Percentiles rank a stretch among this genome's conserved stretches.
phyloP scores from a whole-genome alignment of 2,329 filamentous ascomycete species.

The Colletotrichum brevisporum region DNA sequence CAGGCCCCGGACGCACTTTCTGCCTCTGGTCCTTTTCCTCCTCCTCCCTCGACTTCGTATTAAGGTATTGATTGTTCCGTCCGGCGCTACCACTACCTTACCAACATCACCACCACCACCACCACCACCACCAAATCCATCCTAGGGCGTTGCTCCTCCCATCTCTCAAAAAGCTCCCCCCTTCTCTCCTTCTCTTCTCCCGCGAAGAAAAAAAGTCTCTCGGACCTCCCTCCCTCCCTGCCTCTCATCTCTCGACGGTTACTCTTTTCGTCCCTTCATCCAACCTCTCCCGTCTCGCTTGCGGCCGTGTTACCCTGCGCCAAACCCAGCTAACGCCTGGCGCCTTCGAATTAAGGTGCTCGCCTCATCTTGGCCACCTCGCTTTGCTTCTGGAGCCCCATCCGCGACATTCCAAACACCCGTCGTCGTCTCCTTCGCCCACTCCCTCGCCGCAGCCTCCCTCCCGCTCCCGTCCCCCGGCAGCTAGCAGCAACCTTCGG shows the following conservation, averaged over 20 bases:
- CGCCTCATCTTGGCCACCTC: background rate
- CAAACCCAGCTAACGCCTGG: background rate
- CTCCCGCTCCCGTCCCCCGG: background rate
- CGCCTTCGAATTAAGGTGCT: slow-evolving; percentile 4
- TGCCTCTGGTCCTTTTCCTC: background rate
- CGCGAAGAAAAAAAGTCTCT: slow-evolving; percentile 2
- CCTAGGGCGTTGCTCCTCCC: background rate
- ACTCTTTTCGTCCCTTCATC: slow-evolving; percentile 25
- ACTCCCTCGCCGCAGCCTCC: slow-evolving; percentile 20
- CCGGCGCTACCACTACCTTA: background rate
- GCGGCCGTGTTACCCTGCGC: slow-evolving; percentile 18
- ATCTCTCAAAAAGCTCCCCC: background rate
- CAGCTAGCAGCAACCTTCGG: slow-evolving; percentile 7
- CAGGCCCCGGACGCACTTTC: background rate
- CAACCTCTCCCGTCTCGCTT: slow-evolving; percentile 32
- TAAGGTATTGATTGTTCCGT: background rate
- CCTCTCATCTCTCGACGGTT: slow-evolving; percentile 29
- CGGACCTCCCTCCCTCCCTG: slow-evolving; percentile 37
- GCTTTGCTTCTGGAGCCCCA: slow-evolving; percentile 19
- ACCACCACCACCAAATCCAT: background rate
- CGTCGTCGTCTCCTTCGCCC: slow-evolving; percentile 8
- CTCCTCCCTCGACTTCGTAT: background rate
- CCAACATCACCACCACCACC: background rate
- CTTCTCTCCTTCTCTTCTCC: background rate
- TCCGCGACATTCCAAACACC: slow-evolving; percentile 35